phyloP scores from a whole-genome alignment of 345 rosid genomes.

The Noccaea caerulescens region DNA sequence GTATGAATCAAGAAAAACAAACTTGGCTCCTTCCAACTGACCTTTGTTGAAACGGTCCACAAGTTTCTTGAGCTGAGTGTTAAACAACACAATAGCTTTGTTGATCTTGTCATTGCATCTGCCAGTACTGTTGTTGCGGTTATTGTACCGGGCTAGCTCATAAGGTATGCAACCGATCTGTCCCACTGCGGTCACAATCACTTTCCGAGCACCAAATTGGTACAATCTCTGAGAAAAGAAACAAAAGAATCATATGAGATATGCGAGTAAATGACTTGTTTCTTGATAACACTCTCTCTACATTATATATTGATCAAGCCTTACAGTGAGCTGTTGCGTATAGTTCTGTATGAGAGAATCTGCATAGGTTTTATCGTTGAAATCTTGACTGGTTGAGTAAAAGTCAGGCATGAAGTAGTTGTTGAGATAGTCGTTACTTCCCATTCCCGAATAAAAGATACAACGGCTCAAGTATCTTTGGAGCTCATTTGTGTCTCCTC shows the following conservation, averaged over 20 bases:
- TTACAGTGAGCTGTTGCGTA: conserved; percentile 66
- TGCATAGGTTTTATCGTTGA: conserved; percentile 61
- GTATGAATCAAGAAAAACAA: conserved; percentile 74
- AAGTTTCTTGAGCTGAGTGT: conserved; percentile 60
- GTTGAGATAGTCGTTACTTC: conserved; percentile 90
- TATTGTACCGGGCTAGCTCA: conserved; percentile 70
- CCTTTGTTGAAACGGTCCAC: conserved; percentile 70
- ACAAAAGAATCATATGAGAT: background rate
- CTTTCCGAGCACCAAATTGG: conserved; percentile 70
- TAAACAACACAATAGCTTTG: conserved; percentile 65
- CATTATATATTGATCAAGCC: background rate
- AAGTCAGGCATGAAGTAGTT: conserved; percentile 85
- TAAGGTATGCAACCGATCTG: conserved; percentile 94
- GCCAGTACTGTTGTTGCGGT: conserved; percentile 63
- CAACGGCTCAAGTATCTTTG: conserved; percentile 65
- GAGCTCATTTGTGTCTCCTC: conserved; percentile 64
- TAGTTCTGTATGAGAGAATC: conserved; percentile 73
- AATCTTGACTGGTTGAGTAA: conserved; percentile 65
- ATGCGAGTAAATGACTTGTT: background rate
- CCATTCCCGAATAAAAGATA: conserved; percentile 75
- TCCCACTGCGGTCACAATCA: conserved; percentile 75
- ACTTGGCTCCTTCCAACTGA: conserved; percentile 69
- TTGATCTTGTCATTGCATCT: conserved; percentile 79
- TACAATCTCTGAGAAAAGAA: conserved; percentile 56
- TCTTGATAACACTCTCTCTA: background rate